A percentile compares a stretch with the other conserved stretches of the same genome.
Conservation (phyloP, 1,284 basidiomycete species). For the Somion occarium region DNA sequence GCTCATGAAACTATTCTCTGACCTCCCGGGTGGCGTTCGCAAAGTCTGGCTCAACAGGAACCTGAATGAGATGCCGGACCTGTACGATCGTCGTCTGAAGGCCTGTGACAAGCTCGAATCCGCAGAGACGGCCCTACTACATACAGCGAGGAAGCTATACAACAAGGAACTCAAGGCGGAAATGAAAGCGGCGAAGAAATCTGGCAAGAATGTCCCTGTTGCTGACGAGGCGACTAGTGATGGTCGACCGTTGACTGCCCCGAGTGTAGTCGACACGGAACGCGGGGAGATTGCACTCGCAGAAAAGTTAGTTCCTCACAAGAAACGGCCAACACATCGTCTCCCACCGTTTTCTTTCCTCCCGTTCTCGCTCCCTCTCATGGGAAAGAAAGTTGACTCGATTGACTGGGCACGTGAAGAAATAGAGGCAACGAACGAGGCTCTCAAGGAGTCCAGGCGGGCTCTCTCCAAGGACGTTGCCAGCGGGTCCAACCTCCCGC, state of each 20-base stretch:
- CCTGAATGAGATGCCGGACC: slow-evolving; percentile 78
- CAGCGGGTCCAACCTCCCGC: slow-evolving; percentile 16
- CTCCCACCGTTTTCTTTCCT: slow-evolving; percentile 51
- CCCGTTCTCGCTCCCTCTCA: slow-evolving; percentile 60
- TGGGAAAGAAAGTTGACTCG: slow-evolving; percentile 83
- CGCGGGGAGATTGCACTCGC: slow-evolving; percentile 34
- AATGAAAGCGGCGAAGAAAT: slow-evolving; percentile 27
- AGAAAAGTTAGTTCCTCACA: slow-evolving; percentile 58
- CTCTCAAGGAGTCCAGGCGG: slow-evolving; percentile 47
- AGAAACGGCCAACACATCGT: slow-evolving; percentile 78
- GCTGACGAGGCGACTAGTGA: slow-evolving; percentile 14
- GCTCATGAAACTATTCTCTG: slow-evolving; percentile 63
- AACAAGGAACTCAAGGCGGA: slow-evolving; percentile 42
- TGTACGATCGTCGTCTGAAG: slow-evolving; percentile 74
- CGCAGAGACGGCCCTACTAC: slow-evolving; percentile 76
- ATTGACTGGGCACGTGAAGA: slow-evolving; percentile 87
- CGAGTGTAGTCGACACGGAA: slow-evolving; percentile 41
- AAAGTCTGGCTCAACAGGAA: slow-evolving; percentile 90
- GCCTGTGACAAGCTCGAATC: slow-evolving; percentile 80
- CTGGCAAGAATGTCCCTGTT: slow-evolving; percentile 27
- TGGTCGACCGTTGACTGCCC: slow-evolving; percentile 43
- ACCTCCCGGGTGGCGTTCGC: slow-evolving; percentile 81
- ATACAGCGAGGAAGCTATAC: slow-evolving; percentile 66
- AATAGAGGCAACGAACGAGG: slow-evolving; percentile 47
- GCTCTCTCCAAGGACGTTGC: slow-evolving; percentile 28